Conservation (phyloP, 2,329 filamentous ascomycete genomes). For the Chaetomium globosum region DNA sequence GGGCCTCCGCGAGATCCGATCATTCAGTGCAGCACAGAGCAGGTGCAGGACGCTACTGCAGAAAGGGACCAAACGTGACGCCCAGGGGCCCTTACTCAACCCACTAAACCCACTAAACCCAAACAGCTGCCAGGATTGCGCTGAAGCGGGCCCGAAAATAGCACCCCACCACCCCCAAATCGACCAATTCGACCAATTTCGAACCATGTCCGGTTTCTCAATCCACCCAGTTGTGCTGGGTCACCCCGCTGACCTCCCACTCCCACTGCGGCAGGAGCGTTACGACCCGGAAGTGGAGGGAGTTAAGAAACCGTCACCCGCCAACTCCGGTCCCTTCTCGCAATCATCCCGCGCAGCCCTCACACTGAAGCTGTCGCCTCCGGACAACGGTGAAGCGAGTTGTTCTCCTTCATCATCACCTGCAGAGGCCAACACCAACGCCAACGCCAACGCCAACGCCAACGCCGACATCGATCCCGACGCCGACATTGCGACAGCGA, state of each 20-base stretch:
- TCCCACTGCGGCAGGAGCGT: conserved; percentile 26
- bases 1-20: conserved; percentile 17
- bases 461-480: background rate
- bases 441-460: background rate
- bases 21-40: background rate
- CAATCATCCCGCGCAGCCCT: conserved; percentile 36
- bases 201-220: conserved; percentile 42
- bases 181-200: conserved; percentile 14
- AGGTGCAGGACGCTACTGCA: conserved; percentile 8
- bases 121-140: conserved; percentile 4
- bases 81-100: conserved; percentile 10
- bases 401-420: conserved; percentile 4
- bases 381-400: conserved; percentile 23
- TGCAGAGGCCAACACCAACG: background rate
- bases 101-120: conserved; percentile 2
- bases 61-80: background rate
- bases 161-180: conserved; percentile 24
- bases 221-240: conserved; percentile 42
- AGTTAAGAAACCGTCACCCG: conserved; percentile 37
- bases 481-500: background rate
- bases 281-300: conserved; percentile 28
- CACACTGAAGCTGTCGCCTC: conserved; percentile 32
- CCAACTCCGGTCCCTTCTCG: conserved; percentile 37
- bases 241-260: conserved; percentile 32
- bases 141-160: conserved; percentile 28